Conservation (phyloP, 2,329 filamentous ascomycete species). For the Cryphonectria parasitica region DNA sequence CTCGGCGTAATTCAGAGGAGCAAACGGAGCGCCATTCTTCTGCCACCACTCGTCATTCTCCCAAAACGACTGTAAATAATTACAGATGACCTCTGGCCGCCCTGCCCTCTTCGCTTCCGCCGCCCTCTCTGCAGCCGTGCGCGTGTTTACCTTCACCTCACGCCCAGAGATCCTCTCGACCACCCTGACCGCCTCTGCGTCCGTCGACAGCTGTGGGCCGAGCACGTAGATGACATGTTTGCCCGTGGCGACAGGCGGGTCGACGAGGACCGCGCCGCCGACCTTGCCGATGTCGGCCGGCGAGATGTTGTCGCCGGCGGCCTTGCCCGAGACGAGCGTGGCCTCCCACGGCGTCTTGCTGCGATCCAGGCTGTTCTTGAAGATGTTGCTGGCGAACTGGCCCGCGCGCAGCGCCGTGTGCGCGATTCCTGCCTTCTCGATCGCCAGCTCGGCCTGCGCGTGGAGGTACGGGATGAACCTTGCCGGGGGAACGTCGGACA, state of each 20-base stretch:
- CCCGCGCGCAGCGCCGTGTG: slow-evolving; percentile 46
- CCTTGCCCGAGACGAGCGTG: slow-evolving; percentile 37
- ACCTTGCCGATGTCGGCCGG: slow-evolving; percentile 51
- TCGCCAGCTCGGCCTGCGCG: slow-evolving; percentile 47
- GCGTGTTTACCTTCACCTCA: slow-evolving; percentile 27
- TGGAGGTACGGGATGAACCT: slow-evolving; percentile 46
- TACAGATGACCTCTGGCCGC: neutral
- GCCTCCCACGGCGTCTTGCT: slow-evolving; percentile 31
- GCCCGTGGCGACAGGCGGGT: slow-evolving; percentile 35
- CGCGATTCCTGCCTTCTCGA: slow-evolving; percentile 45
- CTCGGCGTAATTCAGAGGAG: neutral
- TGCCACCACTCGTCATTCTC: neutral
- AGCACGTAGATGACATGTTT: slow-evolving; percentile 42
- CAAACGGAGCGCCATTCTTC: neutral
- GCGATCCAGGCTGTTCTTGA: slow-evolving; percentile 22
- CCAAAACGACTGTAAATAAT: neutral
- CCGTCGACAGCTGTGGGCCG: slow-evolving; percentile 41
- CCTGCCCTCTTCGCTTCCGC: neutral
- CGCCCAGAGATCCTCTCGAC: slow-evolving; percentile 38
- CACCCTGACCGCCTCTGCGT: slow-evolving; percentile 8
- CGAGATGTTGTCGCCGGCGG: slow-evolving; percentile 46
- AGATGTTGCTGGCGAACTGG: slow-evolving; percentile 48
- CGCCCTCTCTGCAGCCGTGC: neutral
- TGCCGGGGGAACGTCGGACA: slow-evolving; percentile 33
- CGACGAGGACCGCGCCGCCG: slow-evolving; percentile 43